Evolutionary conservation across 2,329 filamentous ascomycete species (phyloP).

Genomic region (Coniochaeta ligniaria): DNA sequence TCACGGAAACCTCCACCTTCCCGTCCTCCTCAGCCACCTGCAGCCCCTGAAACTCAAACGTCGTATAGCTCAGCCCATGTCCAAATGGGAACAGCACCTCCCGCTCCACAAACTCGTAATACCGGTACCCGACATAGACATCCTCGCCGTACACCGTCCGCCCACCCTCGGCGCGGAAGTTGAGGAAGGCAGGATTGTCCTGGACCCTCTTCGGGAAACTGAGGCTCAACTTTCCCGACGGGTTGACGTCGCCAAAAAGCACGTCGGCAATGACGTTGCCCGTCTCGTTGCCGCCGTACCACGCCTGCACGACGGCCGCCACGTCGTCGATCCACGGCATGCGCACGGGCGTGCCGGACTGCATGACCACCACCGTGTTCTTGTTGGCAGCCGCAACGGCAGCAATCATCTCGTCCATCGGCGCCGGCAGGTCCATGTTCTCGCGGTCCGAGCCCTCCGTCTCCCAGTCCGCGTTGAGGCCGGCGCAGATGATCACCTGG

Average conservation of each 20-base stretch:
- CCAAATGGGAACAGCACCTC: slow-evolving; percentile 20
- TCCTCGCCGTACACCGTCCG: slow-evolving; percentile 65
- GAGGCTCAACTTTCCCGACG: slow-evolving; percentile 59
- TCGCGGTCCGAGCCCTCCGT: slow-evolving; percentile 72
- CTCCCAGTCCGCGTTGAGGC: slow-evolving; percentile 77
- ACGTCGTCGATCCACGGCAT: slow-evolving; percentile 61
- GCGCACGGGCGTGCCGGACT: slow-evolving; percentile 67
- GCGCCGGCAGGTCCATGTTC: slow-evolving; percentile 69
- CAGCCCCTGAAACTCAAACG: slow-evolving; percentile 38
- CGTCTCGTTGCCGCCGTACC: slow-evolving; percentile 84
- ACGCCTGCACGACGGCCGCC: slow-evolving; percentile 62
- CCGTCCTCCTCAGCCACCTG: slow-evolving; percentile 37
- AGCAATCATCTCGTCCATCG: slow-evolving; percentile 62
- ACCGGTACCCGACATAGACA: slow-evolving; percentile 66
- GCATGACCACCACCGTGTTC: slow-evolving; percentile 65
- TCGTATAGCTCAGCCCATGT: slow-evolving; percentile 18
- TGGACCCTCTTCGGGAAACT: slow-evolving; percentile 55
- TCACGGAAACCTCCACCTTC: slow-evolving; percentile 40
- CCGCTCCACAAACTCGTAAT: slow-evolving; percentile 51
- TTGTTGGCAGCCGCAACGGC: slow-evolving; percentile 60
- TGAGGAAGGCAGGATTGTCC: slow-evolving; percentile 64
- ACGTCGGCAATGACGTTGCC: slow-evolving; percentile 76
- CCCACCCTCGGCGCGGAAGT: slow-evolving; percentile 57
- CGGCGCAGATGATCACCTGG: slow-evolving; percentile 71
- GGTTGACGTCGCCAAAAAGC: slow-evolving; percentile 66